Evolutionary conservation across 345 rosid species (phyloP), one percentile per base, ranked within the genome.

Genomic region (Boechera retrofracta): DNA sequence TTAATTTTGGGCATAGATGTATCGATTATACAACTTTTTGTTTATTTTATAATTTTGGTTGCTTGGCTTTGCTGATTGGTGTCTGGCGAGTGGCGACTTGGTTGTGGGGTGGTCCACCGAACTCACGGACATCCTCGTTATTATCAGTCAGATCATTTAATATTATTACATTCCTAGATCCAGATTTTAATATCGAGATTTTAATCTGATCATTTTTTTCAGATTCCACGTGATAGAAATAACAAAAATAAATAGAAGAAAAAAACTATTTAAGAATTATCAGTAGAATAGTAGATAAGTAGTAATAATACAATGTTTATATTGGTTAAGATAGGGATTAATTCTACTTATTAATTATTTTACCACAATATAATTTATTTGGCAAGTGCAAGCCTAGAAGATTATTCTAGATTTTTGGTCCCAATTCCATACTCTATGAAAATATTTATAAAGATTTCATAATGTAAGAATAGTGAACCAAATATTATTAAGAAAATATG

Each of bases 51-150:
- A 21, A 7, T 29, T 58, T 58, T 29, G n/a, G 12, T 75, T 60
- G 38, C 21, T 67, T 58, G 44, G 79, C 54, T 57, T 67, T 67
- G 67, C 60, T 60, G 55, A 66, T 33, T 57, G 59, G 31, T 74
- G 65, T 74, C 63, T 53, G 35, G 53, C 10, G 62, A 64, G 55
- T 53, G 35, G 53, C 10, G 62, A 64, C 24, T 64, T 55, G 2
- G 53, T 67, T 75, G 26, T 67, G 51, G 67, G 28, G 61, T 75
- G 74, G 79, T 59, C 79, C 79, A 76, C 74, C 47, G n/a, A 42
- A 69, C 63, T 60, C 74, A 76, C 74, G 63, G 79, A 61, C 55
- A 51, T 60, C 55, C 21, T 76, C 38, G 69, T 64, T 28, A 64
- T 29, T 4, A 44, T 64, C 68, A 44, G 31, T 42, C 8, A 63